Percentiles rank a stretch among this genome's conserved stretches.
Evolutionary conservation across 1,284 basidiomycete species (phyloP).

Genomic region (Boletus calvinii): DNA sequence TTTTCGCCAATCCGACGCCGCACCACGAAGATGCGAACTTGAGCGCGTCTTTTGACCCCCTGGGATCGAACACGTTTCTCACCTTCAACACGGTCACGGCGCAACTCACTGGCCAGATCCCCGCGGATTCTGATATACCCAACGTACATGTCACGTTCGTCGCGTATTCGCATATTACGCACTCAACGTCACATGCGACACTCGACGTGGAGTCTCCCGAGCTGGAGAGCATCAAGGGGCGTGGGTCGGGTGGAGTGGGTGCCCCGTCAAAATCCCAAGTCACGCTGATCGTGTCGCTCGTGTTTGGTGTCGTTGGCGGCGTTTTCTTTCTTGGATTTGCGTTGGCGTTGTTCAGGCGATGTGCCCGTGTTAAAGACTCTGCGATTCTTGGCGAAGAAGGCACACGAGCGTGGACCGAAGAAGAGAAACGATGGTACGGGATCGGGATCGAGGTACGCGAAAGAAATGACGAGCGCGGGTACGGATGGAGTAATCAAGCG

Average conservation of each 20-base stretch:
- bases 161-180: conserved; percentile 61
- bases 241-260: conserved; percentile 33
- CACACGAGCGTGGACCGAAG: conserved; percentile 52
- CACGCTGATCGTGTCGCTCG: conserved; percentile 57
- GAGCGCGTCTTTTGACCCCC: conserved; percentile 52
- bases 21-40: conserved; percentile 46
- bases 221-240: conserved; percentile 28
- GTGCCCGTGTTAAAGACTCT: conserved; percentile 54
- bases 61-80: conserved; percentile 46
- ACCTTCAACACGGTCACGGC: conserved; percentile 47
- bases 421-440: conserved; percentile 68
- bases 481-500: conserved; percentile 34
- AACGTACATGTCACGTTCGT: conserved; percentile 56
- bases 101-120: conserved; percentile 55
- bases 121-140: conserved; percentile 38
- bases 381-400: conserved; percentile 60
- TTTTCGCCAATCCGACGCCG: conserved; percentile 47
- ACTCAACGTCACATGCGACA: conserved; percentile 66
- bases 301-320: conserved; percentile 63
- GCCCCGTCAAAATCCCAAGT: conserved; percentile 46
- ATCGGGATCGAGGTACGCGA: conserved; percentile 41
- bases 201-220: conserved; percentile 54
- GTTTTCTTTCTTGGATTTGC: conserved; percentile 53
- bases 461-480: conserved; percentile 22
- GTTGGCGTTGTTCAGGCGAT: conserved; percentile 55